Conservation (phyloP, 2,329 filamentous ascomycete species). For the Fusarium anguioides region DNA sequence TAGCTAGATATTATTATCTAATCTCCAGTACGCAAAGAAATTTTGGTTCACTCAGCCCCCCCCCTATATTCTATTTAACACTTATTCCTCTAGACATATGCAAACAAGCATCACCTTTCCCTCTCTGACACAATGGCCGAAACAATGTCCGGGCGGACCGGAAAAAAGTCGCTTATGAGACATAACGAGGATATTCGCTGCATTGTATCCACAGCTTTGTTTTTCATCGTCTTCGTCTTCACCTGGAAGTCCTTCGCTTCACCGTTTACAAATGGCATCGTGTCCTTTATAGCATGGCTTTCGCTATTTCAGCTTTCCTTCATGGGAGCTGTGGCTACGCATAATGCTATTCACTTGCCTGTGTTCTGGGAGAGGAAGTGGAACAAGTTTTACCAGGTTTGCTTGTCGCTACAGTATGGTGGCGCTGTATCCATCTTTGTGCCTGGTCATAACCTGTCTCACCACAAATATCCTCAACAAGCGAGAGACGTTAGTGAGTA, state of each 20-base stretch:
- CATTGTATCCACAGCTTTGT: constrained; percentile 8
- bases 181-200: constrained; percentile 19
- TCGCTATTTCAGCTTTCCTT: constrained; percentile 23
- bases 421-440: constrained; percentile 20
- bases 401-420: constrained; percentile 24
- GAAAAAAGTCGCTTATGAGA: neutral
- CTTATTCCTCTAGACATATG: no score
- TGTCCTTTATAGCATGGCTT: constrained; percentile 17
- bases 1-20: no score
- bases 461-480: constrained; percentile 29
- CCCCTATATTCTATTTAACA: no score
- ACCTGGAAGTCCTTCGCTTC: constrained; percentile 23
- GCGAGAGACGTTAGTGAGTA: constrained; percentile 24
- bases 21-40: no score
- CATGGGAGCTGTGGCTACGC: constrained; percentile 18
- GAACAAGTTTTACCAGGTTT: constrained; percentile 28
- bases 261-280: neutral
- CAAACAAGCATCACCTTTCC: no score
- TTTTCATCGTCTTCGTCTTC: constrained; percentile 18
- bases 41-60: no score
- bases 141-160: neutral
- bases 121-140: no score
- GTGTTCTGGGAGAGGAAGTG: constrained; percentile 18
- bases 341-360: constrained; percentile 16
- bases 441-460: constrained; percentile 20